Evolutionary conservation across 768 basidiomycete species (phyloP), one percentile per base, ranked within the genome.

Genomic region (Auricularia heimuer): DNA sequence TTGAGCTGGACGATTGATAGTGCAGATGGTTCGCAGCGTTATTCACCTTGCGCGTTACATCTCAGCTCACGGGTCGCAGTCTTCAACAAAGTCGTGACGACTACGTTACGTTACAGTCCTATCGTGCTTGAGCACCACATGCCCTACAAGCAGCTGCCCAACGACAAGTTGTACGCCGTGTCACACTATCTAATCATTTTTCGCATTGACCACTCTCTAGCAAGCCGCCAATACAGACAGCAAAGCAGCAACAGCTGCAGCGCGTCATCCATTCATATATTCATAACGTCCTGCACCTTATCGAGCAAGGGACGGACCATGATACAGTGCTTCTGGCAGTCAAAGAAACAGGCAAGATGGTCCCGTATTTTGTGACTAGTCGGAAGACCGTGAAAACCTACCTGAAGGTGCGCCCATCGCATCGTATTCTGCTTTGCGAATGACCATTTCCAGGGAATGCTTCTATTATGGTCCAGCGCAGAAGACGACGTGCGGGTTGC

Each of bases 21-120:
- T 72, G 81, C 94, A 0, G 77, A 83, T 62, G 88, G 92, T 92
- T 69, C 65, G 82, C 34, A 11, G 62, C 35, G 11, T 51, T 6
- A 39, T 21, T 3, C 34, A 14, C 36, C 24, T 54, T 29, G 34
- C 51, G 21, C 37, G 21, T 63, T 66, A 64, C 70, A 39, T 69
- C 63, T 63, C 18, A 60, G 11, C 24, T 42, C 39, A 42, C 12
- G 63, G 37, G 34, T 42, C 45, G 8, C 64, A 96, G 94, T 98
- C n/a, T 98, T 95, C 78, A 89, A 88, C 78, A 97, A 98, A 77
- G 82, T 98, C 24, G 80, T 99, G 54, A 84, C 84, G 11, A 96
- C 95, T 0, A 78, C 94, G 1, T 79, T 99, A 34, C 86, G 85
- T 71, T 99, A 92, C 75, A 95, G 95, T 0, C 95, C 97, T 2